Evolutionary conservation across 495 filamentous ascomycete species (phyloP), one percentile per base, ranked within the genome.

Genomic region (Penicillium ucsense): DNA sequence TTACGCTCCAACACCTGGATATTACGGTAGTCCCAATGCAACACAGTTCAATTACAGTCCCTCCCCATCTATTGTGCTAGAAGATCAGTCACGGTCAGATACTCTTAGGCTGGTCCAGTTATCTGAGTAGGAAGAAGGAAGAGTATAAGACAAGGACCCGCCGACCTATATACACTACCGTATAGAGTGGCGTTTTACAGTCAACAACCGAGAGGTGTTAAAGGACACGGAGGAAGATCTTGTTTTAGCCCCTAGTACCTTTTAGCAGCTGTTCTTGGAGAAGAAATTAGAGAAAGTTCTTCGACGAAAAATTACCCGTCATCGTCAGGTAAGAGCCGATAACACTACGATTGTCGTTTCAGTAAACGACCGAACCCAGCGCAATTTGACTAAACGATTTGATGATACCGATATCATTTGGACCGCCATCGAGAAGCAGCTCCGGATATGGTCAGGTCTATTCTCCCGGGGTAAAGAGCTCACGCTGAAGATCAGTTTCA

Each of bases 161-260:
- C 58, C 57, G 36, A 60, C 27, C 44, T 64, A 37, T 51, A 53
- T 67, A 44, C 56, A 64, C 50, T 69, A 69, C 45, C 54, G 49
- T 30, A 67, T 67, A 43, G 56, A 67, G 43, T 67, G 53, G 62
- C 61, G 61, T 49, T 46, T 65, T 6, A 51, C 35, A 4, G 34
- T 67, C 8, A 62, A 61, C 28, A 62, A 67, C 8, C 41, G 49
- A 48, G 46, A 45, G 44, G 49, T 66, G 11, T 31, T 45, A 29
- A 56, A 53, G 49, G 62, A 65, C 31, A 68, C 54, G 31, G 64
- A 65, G 46, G 51, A 51, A 47, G 54, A 64, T 31, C n/a, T 59
- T 4, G 54, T 60, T 36, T 37, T 62, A 12, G 52, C 20, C 20
- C 20, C 20, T 44, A 52, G 44, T 38, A 33, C 35, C 35, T 65